Conservation (phyloP, 2,329 filamentous ascomycete species). For the Tolypocladium ovalisporum region DNA sequence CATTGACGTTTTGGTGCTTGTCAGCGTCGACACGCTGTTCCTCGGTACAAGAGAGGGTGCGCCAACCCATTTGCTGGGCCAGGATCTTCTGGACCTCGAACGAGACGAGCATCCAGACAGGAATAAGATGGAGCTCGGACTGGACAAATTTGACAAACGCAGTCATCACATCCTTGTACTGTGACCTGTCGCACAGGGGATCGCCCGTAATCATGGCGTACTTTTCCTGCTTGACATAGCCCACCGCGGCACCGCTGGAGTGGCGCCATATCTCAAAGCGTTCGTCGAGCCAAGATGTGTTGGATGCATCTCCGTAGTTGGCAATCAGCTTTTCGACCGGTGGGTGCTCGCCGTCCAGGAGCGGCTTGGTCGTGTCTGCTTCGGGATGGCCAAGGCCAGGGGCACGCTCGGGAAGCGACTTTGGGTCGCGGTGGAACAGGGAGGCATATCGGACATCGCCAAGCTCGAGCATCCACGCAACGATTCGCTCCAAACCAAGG, state of each 20-base stretch:
- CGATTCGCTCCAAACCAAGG: conserved; percentile 78
- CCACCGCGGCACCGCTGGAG: conserved; percentile 71
- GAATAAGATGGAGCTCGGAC: conserved; percentile 58
- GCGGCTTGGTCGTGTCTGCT: conserved; percentile 56
- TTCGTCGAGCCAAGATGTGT: conserved; percentile 87
- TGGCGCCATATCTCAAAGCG: conserved; percentile 85
- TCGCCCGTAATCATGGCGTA: conserved; percentile 81
- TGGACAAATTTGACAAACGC: conserved; percentile 68
- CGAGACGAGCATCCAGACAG: conserved; percentile 84
- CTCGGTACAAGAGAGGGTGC: conserved; percentile 76
- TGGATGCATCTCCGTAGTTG: conserved; percentile 90
- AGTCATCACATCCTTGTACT: conserved; percentile 63
- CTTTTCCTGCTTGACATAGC: conserved; percentile 66
- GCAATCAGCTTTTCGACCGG: conserved; percentile 79
- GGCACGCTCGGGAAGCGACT: conserved; percentile 63
- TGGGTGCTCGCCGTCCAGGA: conserved; percentile 47
- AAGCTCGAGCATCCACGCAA: conserved; percentile 76
- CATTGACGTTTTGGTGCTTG: conserved; percentile 46
- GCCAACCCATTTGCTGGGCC: conserved; percentile 72
- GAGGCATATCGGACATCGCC: conserved; percentile 85
- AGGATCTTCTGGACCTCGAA: conserved; percentile 69
- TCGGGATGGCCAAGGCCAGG: conserved; percentile 72
- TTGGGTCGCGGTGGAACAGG: conserved; percentile 79
- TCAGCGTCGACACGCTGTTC: conserved; percentile 81
- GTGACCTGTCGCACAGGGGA: conserved; percentile 69